Conservation (phyloP, 208 protist species). For the Acanthamoeba sp. region DNA sequence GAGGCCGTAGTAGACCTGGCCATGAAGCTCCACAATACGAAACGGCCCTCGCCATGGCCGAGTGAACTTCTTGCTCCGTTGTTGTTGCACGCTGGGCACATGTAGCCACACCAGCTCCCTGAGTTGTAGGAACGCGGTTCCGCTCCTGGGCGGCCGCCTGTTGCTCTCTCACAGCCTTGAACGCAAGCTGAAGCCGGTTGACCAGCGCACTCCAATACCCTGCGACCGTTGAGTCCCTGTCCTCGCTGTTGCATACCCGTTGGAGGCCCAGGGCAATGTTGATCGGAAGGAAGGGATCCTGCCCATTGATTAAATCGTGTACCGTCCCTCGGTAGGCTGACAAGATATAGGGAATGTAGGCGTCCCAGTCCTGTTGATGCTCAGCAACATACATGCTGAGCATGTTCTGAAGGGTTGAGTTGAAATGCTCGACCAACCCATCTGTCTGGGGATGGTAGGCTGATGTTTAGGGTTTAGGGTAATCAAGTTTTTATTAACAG, state of each 20-base stretch:
- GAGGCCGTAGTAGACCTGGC: not conserved
- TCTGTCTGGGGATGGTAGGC: not conserved
- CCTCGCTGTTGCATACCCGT: not conserved
- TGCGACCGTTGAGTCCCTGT: too few species aligned
- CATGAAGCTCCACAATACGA: not conserved
- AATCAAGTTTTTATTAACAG: too few species aligned
- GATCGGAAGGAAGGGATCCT: not conserved
- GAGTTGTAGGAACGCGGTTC: not conserved
- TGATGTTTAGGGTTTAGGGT: too few species aligned
- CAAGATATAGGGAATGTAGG: not conserved
- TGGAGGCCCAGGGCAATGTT: not conserved
- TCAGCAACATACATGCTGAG: not conserved
- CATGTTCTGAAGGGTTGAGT: not conserved
- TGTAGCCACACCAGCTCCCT: not conserved
- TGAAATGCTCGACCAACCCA: not conserved
- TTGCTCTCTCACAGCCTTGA: not conserved
- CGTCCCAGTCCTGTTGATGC: not conserved
- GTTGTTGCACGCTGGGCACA: not conserved
- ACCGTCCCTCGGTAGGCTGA: not conserved
- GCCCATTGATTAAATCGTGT: not conserved
- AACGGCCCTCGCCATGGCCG: not conserved
- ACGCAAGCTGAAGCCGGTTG: not conserved
- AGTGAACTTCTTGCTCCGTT: not conserved
- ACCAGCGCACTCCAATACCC: not conserved
- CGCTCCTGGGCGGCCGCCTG: not conserved